phyloP scores from a whole-genome alignment of 345 rosid genomes.

The Syzygium oleosum region DNA sequence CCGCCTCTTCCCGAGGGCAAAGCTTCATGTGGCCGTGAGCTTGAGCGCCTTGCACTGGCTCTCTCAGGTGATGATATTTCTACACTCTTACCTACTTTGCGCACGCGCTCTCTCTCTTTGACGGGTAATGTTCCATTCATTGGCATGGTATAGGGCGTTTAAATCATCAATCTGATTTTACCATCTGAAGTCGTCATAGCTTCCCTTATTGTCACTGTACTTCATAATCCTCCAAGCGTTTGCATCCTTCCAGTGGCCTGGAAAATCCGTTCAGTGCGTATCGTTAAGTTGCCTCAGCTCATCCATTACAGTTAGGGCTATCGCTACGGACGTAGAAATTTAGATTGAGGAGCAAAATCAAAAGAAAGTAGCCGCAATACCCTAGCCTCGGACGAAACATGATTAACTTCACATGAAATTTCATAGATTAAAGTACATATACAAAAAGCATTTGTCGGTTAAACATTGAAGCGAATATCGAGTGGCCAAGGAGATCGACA shows the following conservation, averaged over 20 bases:
- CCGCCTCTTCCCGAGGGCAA: constrained; percentile 40
- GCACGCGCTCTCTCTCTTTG: no score
- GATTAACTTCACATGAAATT: neutral
- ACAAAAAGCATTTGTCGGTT: neutral
- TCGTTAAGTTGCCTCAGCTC: neutral
- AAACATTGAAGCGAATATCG: neutral
- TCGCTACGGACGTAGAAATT: neutral
- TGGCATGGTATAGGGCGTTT: neutral
- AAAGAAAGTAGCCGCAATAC: neutral
- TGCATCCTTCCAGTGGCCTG: neutral
- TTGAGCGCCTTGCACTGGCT: constrained; percentile 66
- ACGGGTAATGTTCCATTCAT: neutral
- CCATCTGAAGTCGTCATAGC: neutral
- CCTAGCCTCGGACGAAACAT: neutral
- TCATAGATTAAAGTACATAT: neutral
- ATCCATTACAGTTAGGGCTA: neutral
- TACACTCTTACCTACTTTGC: neutral
- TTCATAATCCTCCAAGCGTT: neutral
- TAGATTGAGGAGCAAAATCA: neutral
- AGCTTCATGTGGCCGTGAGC: constrained; percentile 49
- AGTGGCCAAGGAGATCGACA: neutral
- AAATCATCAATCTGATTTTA: neutral
- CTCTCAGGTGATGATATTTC: constrained; percentile 31
- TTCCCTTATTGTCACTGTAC: neutral
- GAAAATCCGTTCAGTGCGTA: neutral